Base-by-base conservation (phyloP, 768 basidiomycete species). In the Mycena leptocephala region DNA sequence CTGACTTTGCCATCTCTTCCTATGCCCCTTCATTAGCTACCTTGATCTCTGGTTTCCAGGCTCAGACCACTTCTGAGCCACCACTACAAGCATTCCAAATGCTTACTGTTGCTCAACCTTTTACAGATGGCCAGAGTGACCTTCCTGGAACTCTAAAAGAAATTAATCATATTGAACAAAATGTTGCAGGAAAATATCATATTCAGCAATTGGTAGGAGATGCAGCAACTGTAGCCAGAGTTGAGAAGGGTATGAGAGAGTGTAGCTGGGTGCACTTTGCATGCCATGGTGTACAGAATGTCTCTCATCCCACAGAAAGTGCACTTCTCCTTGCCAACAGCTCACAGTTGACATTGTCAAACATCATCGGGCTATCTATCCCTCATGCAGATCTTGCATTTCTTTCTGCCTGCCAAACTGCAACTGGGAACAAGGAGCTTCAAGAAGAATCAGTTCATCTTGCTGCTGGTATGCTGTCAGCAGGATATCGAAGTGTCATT, bases 341-440 rank as follows among this genome's bases (percentile, higher is more conserved):
- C 11, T 58, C 55, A 28, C 78, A 74, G 24, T 72, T 83, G 39
- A 78, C 79, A 51, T 33, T 84, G 16, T 48, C 81, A 61, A 72
- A 64, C 28, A 76, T 86, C 26, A 78, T 84, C 53, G 72, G 39
- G 71, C 76, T 77, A 3, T 51, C 78, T 61, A 63, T 85, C 69
- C 79, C 80, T 11, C 24, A 75, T 70, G 80, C 83, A 32, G 79
- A 82, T 48, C 80, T 90, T 53, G 89, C 85, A 0, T 88, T 89
- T 78, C 83, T 90, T 4, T 89, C 89, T 7, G 89, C 89, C 0
- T 90, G 89, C 72, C 83, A 90, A 70, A 89, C 86, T 7, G 87
- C 87, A 0, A 82, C 75, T 46, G 86, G 88, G 2, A 81, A 83
- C 32, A 61, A 79, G 0, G 72, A 76, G 2, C 76, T 82, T 39